phyloP scores from a whole-genome alignment of 148 eudicot genomes.

The Rhododendron henanense region DNA sequence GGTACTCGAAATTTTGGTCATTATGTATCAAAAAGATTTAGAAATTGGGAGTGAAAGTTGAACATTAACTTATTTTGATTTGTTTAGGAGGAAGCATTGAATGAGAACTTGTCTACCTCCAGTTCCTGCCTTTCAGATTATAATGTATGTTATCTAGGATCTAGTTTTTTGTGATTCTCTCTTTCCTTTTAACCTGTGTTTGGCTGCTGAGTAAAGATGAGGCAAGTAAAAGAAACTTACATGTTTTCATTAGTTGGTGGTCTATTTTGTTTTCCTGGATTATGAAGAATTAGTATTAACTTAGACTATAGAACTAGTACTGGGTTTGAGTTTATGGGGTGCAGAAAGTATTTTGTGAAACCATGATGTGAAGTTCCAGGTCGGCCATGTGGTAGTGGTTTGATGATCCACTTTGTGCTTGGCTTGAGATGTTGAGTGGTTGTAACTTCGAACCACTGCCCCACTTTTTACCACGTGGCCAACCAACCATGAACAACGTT shows the following conservation, averaged over 20 bases:
- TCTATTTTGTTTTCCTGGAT: background rate
- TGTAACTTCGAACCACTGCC: background rate
- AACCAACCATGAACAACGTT: background rate
- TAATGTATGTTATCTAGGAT: constrained; percentile 26
- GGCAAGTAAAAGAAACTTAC: background rate
- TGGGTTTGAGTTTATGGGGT: background rate
- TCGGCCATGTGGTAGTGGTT: background rate
- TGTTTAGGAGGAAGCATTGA: constrained; percentile 37
- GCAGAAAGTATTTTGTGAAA: background rate
- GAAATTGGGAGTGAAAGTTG: background rate
- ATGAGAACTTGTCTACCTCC: constrained; percentile 35
- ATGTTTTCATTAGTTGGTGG: background rate
- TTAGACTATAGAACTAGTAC: background rate
- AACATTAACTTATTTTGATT: background rate
- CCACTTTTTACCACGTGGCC: background rate
- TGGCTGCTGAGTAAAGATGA: background rate
- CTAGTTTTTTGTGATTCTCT: background rate
- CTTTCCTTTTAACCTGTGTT: background rate
- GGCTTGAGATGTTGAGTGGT: background rate
- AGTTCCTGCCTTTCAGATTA: constrained; percentile 15
- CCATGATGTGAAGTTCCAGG: background rate
- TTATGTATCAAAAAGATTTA: background rate
- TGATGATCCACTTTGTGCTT: background rate
- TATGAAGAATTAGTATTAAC: background rate
- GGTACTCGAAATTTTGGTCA: constrained; percentile 27